Evolutionary conservation across 2,329 filamentous ascomycete species (phyloP).

Genomic region (Sphaerulina vaccinii): DNA sequence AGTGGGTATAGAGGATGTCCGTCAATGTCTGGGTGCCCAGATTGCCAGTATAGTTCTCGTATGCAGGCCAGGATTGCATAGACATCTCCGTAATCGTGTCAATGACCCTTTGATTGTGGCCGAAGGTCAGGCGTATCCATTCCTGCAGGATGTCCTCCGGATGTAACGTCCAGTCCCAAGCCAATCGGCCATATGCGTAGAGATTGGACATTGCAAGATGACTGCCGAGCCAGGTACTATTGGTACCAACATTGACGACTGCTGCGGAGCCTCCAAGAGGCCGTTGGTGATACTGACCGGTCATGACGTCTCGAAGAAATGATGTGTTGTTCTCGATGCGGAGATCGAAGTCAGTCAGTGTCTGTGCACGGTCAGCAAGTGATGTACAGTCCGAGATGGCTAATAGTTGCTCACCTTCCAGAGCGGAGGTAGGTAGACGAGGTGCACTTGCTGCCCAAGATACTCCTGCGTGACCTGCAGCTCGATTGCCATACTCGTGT

Average conservation of each 20-base stretch:
- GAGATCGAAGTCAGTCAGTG: conserved; percentile 66
- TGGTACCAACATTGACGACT: conserved; percentile 66
- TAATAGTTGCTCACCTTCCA: conserved; percentile 53
- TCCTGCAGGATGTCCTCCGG: conserved; percentile 56
- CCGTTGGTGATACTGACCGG: conserved; percentile 59
- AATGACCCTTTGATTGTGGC: conserved; percentile 54
- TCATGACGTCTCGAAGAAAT: conserved; percentile 59
- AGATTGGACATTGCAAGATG: conserved; percentile 70
- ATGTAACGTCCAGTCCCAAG: conserved; percentile 60
- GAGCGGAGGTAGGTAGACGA: conserved; percentile 66
- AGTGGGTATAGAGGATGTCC: conserved; percentile 66
- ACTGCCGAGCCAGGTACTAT: conserved; percentile 67
- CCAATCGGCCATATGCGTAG: conserved; percentile 66
- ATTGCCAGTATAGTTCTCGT: conserved; percentile 70
- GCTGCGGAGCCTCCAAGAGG: conserved; percentile 62
- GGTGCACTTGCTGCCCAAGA: conserved; percentile 66
- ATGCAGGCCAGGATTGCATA: conserved; percentile 68
- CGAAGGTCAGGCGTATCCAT: conserved; percentile 69
- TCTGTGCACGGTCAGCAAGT: conserved; percentile 28
- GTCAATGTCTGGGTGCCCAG: conserved; percentile 68
- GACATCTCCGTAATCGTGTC: conserved; percentile 62
- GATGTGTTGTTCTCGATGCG: conserved; percentile 58
- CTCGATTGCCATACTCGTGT: conserved; percentile 59
- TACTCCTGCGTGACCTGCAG: conserved; percentile 69
- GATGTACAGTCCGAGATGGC: not conserved